phyloP scores from a whole-genome alignment of 176 grass and related monocot genomes.

The Avena eriantha region DNA sequence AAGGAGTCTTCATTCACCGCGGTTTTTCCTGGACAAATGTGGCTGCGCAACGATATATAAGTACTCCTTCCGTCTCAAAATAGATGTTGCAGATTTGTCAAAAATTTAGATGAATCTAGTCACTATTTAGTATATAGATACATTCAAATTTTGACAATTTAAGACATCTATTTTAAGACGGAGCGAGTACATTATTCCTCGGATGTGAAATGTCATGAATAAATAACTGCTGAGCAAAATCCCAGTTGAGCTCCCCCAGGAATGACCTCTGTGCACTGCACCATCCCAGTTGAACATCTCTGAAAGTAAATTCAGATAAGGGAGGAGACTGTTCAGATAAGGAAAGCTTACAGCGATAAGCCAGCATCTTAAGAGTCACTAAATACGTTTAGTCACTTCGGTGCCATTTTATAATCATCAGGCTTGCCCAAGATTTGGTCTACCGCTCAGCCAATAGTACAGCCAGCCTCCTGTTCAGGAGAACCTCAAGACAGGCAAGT shows the following conservation, averaged over 20 bases:
- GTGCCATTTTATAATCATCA: constrained; percentile 45
- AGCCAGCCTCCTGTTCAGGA: constrained; percentile 34
- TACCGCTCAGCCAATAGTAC: constrained; percentile 13
- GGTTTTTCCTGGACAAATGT: constrained; percentile 24
- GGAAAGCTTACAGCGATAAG: constrained; percentile 47
- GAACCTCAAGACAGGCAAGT: constrained; percentile 36
- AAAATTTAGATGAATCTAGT: no score
- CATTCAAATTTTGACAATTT: no score
- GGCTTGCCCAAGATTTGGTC: constrained; percentile 38
- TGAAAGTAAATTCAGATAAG: constrained; percentile 46
- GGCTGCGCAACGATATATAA: constrained; percentile 34
- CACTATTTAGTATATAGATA: no score
- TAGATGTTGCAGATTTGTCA: no score
- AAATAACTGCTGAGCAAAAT: constrained; percentile 25
- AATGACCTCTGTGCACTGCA: constrained; percentile 11
- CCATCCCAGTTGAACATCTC: constrained; percentile 8
- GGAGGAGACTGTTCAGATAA: constrained; percentile 31
- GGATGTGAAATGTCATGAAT: constrained; percentile 38
- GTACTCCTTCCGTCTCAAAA: no score
- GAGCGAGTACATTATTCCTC: background rate
- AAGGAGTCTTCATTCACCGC: background rate
- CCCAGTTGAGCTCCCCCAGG: constrained; percentile 34
- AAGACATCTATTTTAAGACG: no score
- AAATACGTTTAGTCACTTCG: constrained; percentile 54
- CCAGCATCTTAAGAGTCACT: constrained; percentile 53